A percentile compares a stretch with the other conserved stretches of the same genome.
These are phyloP conservation scores for Hymenoscyphus occultus DNA, from an alignment of 2,329 filamentous ascomycete genomes.

Conservation along the genomic window DNA sequence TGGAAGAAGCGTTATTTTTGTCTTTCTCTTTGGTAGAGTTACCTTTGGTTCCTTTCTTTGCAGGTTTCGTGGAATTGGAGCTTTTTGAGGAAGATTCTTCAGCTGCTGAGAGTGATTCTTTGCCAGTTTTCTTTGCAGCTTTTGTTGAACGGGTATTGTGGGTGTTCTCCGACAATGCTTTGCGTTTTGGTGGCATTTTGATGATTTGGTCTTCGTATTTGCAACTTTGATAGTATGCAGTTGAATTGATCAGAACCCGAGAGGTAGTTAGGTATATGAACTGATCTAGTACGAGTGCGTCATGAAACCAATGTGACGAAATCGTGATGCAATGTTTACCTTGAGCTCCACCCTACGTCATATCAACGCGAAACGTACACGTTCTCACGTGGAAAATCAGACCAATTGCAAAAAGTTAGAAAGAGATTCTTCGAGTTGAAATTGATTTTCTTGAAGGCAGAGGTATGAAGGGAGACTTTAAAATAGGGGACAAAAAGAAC, in stretches of 20 bases:
- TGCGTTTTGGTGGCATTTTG: slow-evolving; percentile 7
- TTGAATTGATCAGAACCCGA: too few species aligned
- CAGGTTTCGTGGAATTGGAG: neutral
- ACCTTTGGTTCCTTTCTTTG: neutral
- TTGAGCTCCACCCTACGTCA: neutral
- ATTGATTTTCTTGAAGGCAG: neutral
- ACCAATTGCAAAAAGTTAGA: too few species aligned
- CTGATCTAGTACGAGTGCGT: neutral
- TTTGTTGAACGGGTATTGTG: neutral
- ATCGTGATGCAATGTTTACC: slow-evolving; percentile 1
- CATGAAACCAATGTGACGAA: neutral
- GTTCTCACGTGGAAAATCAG: neutral
- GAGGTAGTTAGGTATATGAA: neutral
- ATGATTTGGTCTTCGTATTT: neutral
- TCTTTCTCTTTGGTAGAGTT: neutral
- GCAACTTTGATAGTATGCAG: too few species aligned
- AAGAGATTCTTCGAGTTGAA: too few species aligned
- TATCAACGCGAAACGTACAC: neutral
- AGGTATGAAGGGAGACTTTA: too few species aligned
- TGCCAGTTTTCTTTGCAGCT: slow-evolving; percentile 11
- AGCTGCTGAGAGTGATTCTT: neutral
- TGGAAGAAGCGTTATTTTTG: neutral
- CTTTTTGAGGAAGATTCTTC: neutral
- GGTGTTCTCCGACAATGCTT: slow-evolving; percentile 1
- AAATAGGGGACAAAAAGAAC: too few species aligned